Conservation (phyloP, 2,329 filamentous ascomycete genomes). For the Diaporthe destruens region DNA sequence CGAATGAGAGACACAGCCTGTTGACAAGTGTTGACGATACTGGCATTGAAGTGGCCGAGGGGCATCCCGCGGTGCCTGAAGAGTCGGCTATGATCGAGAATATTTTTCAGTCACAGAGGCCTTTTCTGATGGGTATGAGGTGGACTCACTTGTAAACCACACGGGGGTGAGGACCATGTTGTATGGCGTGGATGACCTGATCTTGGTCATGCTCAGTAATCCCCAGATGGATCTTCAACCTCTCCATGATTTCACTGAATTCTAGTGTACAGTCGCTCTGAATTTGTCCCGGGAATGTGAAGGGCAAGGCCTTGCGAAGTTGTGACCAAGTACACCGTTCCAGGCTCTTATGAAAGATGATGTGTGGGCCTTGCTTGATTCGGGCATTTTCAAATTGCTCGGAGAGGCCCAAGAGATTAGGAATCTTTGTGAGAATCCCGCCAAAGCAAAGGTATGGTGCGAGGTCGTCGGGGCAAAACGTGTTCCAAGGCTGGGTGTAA, state of each 20-base stretch:
- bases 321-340: slow-evolving; percentile 32
- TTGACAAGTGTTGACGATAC: neutral
- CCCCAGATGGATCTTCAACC: slow-evolving; percentile 22
- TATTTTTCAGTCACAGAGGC: neutral
- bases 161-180: neutral
- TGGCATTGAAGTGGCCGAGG: neutral
- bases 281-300: slow-evolving; percentile 15
- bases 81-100: neutral
- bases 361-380: neutral
- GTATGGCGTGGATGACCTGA: neutral
- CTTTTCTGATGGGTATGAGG: neutral
- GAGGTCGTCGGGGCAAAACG: slow-evolving; percentile 13
- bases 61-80: slow-evolving; percentile 39
- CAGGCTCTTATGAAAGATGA: slow-evolving; percentile 10
- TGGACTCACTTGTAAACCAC: slow-evolving; percentile 31
- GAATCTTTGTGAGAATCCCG: neutral
- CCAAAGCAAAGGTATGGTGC: slow-evolving; percentile 27
- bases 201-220: slow-evolving; percentile 23
- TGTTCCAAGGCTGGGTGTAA: neutral
- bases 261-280: neutral
- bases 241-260: neutral
- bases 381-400: slow-evolving; percentile 7
- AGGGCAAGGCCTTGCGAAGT: slow-evolving; percentile 28
- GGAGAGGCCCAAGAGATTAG: slow-evolving; percentile 29
- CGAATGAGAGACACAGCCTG: neutral